phyloP scores from a whole-genome alignment of 2,329 filamentous ascomycete genomes.

The Fusarium denticulatum region DNA sequence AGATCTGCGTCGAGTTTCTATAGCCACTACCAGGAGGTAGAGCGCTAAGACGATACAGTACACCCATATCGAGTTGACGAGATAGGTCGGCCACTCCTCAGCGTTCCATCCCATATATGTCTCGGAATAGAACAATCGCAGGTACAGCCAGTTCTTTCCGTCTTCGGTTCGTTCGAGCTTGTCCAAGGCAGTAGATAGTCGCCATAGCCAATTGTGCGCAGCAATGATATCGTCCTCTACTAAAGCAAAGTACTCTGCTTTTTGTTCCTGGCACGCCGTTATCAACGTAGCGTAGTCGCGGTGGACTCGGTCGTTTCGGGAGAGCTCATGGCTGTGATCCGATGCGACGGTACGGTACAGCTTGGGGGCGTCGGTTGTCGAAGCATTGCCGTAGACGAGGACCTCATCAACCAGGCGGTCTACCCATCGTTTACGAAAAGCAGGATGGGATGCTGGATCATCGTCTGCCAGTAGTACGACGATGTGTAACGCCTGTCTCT shows the following conservation, averaged over 20 bases:
- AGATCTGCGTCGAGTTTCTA: conserved; percentile 11
- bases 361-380: rapidly evolving
- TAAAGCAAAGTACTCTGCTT: conserved; percentile 44
- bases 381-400: conserved; percentile 38
- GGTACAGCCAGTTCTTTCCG: conserved; percentile 43
- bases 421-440: conserved; percentile 45
- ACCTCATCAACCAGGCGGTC: conserved; percentile 44
- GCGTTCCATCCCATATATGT: conserved; percentile 50
- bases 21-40: conserved; percentile 20
- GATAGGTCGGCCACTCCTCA: conserved; percentile 46
- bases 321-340: neutral
- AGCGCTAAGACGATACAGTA: conserved; percentile 3
- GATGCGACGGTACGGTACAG: neutral
- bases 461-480: conserved; percentile 46
- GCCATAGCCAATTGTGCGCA: conserved; percentile 44
- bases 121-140: conserved; percentile 50
- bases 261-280: conserved; percentile 34
- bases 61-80: conserved; percentile 10
- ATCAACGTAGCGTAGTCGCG: conserved; percentile 44
- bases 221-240: conserved; percentile 49
- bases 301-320: conserved; percentile 41
- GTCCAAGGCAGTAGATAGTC: conserved; percentile 10
- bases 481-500: conserved; percentile 43
- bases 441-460: conserved; percentile 39
- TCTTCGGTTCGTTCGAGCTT: conserved; percentile 39